Evolutionary conservation across 305 asterid species (phyloP).

Genomic region (Solanum chacoense): DNA sequence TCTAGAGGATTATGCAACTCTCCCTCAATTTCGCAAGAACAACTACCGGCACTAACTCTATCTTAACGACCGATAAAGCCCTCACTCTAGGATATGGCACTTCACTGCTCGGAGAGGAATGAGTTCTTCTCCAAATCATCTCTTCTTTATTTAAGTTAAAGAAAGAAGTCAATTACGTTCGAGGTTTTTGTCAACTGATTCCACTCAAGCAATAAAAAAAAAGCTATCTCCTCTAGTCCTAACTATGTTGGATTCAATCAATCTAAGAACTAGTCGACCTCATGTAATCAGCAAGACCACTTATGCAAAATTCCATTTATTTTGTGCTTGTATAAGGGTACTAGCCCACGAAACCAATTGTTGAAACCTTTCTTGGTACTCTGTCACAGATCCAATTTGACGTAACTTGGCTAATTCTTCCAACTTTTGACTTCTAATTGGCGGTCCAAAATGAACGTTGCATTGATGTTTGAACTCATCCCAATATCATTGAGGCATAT

Average conservation of each 20-base stretch:
- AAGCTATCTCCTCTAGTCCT: not conserved
- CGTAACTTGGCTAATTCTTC: not conserved
- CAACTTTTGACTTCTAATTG: not conserved
- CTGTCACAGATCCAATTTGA: not conserved
- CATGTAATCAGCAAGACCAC: not conserved
- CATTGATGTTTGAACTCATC: not conserved
- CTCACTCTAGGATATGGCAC: not conserved
- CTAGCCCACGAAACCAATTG: not conserved
- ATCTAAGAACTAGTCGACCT: not conserved
- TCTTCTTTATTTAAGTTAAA: too few species aligned
- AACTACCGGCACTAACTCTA: not conserved
- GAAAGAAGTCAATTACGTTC: not conserved
- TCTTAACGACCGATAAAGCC: not conserved
- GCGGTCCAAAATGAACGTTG: not conserved
- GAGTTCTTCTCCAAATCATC: not conserved
- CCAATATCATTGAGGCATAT: not conserved
- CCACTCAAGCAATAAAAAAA: not conserved
- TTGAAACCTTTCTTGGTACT: not conserved
- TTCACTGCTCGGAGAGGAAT: not conserved
- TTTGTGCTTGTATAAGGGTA: not conserved
- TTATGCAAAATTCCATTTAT: not conserved
- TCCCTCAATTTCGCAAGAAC: not conserved
- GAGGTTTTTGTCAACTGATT: not conserved
- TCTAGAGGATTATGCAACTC: not conserved
- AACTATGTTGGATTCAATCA: not conserved